A percentile compares a stretch with the other conserved stretches of the same genome.
Evolutionary conservation across 129 eudicot species (phyloP).

Genomic region (Centella asiatica): DNA sequence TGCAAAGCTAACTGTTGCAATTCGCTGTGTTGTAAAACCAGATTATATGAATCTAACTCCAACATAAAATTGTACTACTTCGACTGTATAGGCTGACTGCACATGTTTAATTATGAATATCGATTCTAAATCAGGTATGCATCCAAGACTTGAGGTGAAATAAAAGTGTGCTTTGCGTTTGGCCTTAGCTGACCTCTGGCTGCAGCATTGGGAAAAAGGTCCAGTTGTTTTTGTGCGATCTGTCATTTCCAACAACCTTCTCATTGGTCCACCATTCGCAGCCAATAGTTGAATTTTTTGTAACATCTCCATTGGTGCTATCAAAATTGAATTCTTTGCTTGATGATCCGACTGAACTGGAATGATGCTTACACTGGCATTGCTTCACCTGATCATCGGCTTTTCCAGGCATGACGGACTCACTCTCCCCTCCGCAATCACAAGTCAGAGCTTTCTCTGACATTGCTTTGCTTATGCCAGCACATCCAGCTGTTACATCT

Average conservation of each 20-base stretch:
- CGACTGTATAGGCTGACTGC: not conserved
- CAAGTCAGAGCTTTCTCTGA: slow-evolving; percentile 24
- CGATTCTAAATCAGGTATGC: not conserved
- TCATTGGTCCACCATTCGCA: slow-evolving; percentile 68
- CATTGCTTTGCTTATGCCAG: slow-evolving; percentile 4
- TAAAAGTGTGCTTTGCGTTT: not conserved
- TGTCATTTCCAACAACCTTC: slow-evolving; percentile 36
- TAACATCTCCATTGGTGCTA: slow-evolving; percentile 37
- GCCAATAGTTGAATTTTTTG: slow-evolving; percentile 29
- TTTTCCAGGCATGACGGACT: slow-evolving; percentile 19
- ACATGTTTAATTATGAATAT: not conserved
- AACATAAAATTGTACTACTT: slow-evolving; percentile 4
- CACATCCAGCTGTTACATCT: slow-evolving; percentile 17
- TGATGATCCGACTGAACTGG: slow-evolving; percentile 43
- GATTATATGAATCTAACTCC: too few species aligned
- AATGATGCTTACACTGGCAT: slow-evolving; percentile 36
- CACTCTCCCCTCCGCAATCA: slow-evolving; percentile 22
- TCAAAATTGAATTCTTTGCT: slow-evolving; percentile 84
- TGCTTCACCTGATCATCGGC: slow-evolving; percentile 35
- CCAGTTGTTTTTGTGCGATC: slow-evolving; percentile 68
- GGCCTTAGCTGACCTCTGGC: slow-evolving; percentile 60
- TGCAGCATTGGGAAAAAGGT: slow-evolving; percentile 83
- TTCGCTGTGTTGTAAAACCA: not conserved
- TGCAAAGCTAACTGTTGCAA: not conserved
- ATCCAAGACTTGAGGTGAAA: not conserved